Base-by-base conservation (phyloP, 2,329 filamentous ascomycete species). In the Trichoderma sp. region DNA sequence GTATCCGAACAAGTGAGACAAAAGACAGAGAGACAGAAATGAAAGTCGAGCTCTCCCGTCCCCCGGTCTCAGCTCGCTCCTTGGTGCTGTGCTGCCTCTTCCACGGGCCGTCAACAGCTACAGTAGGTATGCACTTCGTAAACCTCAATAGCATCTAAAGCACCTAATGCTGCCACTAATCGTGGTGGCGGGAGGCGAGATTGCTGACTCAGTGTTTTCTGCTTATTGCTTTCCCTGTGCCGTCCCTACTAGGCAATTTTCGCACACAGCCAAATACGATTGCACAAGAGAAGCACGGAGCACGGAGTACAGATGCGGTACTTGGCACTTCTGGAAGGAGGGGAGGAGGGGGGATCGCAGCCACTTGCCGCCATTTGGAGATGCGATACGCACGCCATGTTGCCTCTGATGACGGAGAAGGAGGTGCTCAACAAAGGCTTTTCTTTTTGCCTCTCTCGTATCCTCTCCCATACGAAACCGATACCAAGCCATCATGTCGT, bases 381-480 rank as follows among this genome's bases (percentile, higher is more conserved):
- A 68, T 50, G 57, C 28, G 36, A 68, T 61, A 50, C 55, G 55
- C 66, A 34, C 66, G 66, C 53, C 66, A 61, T 61, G 43, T 50
- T 50, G 28, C 34, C 43, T 9, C 13, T n/a, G 36, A 23, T 28
- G 28, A 59, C 34, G 32, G 32, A 62, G 26, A 39, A 13, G 20
- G 23, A 32, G n/a, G 58, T 34, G 11, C 59, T 28, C 15, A 20
- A 17, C 6, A 39, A 12, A 36, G 32, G 32, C n/a, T 23, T 11
- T 23, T 32, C 4, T 12, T 26, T 50, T n/a, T 32, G 30, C 23
- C 20, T 17, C 50, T n/a, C 34, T 47, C 53, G 43, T 28, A 39
- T 68, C 9, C 7, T 43, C 20, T 2, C 17, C n/a, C 34, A 20
- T 39, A 11, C 34, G 23, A 7, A 26, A 12, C 17, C n/a, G 17